A percentile compares a stretch with the other conserved stretches of the same genome.
Conservation (phyloP, 23 red algal species). For the Pyropia yezoensis region DNA sequence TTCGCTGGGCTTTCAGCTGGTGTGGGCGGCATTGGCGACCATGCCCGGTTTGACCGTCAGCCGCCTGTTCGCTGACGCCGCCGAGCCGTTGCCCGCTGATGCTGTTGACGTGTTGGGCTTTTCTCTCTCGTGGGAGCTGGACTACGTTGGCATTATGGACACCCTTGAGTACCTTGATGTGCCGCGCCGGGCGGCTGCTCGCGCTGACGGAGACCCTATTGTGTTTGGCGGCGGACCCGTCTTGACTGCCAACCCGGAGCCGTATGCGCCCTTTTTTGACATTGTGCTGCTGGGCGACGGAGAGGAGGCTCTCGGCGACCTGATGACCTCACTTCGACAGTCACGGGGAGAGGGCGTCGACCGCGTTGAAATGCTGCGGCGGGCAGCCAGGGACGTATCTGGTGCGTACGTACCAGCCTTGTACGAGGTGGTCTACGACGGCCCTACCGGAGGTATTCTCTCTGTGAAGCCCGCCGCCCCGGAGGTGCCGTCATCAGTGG, state of each 20-base stretch:
- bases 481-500: constrained; percentile 8
- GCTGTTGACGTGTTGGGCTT: constrained; percentile 8
- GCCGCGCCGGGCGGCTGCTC: constrained; percentile 3
- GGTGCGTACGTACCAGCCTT: constrained; percentile 20
- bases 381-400: background rate
- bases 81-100: constrained; percentile 15
- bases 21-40: constrained; percentile 7
- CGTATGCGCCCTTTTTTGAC: constrained; percentile 31
- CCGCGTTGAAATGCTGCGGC: constrained; percentile 3
- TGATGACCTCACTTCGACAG: constrained; percentile 1
- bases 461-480: background rate
- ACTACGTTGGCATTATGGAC: constrained; percentile 16
- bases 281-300: constrained; percentile 30
- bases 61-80: constrained; percentile 24
- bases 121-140: constrained; percentile 41
- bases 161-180: constrained; percentile 7
- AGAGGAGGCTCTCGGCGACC: constrained; percentile 15
- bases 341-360: background rate
- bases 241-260: constrained; percentile 31
- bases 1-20: constrained; percentile 30
- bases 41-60: constrained; percentile 1
- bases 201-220: constrained; percentile 1
- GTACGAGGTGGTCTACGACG: constrained; percentile 24
- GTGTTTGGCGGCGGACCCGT: constrained; percentile 43
- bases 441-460: constrained; percentile 4